Percentiles rank a stretch among this genome's conserved stretches.
These are phyloP conservation scores for Tricholomella constricta DNA, from an alignment of 768 basidiomycete genomes.

Conservation along the genomic window DNA sequence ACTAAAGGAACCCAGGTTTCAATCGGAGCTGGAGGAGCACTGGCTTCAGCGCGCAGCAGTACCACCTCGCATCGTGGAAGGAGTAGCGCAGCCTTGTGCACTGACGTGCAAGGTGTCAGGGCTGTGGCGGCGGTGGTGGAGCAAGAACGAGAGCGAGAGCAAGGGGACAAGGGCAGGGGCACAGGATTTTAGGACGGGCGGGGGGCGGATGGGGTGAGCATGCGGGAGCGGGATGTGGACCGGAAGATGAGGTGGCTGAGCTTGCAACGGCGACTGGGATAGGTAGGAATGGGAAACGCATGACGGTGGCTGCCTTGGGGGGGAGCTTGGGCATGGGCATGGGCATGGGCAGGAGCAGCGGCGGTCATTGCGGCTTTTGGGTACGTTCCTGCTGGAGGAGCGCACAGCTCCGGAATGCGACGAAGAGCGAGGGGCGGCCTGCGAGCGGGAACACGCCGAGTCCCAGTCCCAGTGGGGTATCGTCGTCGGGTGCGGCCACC, in stretches of 20 bases:
- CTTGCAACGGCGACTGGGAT: slow-evolving; percentile 29
- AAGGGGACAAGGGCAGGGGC: slow-evolving; percentile 8
- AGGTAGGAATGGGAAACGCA: slow-evolving; percentile 13
- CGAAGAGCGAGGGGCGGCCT: too few relatives aligned
- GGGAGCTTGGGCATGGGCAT: slow-evolving; percentile 11
- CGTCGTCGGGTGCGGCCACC: slow-evolving; percentile 31
- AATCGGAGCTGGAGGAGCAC: too few relatives aligned
- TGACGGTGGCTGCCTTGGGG: slow-evolving; percentile 17
- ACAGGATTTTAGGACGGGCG: not conserved
- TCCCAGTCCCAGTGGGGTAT: slow-evolving; percentile 10
- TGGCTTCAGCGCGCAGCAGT: too few relatives aligned
- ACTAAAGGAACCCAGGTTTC: too few relatives aligned
- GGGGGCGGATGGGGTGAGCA: not conserved
- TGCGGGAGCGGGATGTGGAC: not conserved
- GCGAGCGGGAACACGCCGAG: slow-evolving; percentile 20
- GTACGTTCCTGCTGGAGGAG: slow-evolving; percentile 25
- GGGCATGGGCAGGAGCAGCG: slow-evolving; percentile 17
- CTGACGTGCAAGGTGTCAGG: slow-evolving; percentile 39
- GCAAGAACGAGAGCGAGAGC: slow-evolving; percentile 13
- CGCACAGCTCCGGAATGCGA: not conserved
- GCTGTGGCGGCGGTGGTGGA: slow-evolving; percentile 31
- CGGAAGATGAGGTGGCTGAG: slow-evolving; percentile 24
- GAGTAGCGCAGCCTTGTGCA: slow-evolving; percentile 7
- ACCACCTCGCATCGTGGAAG: slow-evolving; percentile 23
- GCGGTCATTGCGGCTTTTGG: slow-evolving; percentile 33